Percentiles rank a stretch among this genome's conserved stretches.
Evolutionary conservation across 106 monocot genomes (phyloP).

Genomic region (Phalaenopsis equestris): DNA sequence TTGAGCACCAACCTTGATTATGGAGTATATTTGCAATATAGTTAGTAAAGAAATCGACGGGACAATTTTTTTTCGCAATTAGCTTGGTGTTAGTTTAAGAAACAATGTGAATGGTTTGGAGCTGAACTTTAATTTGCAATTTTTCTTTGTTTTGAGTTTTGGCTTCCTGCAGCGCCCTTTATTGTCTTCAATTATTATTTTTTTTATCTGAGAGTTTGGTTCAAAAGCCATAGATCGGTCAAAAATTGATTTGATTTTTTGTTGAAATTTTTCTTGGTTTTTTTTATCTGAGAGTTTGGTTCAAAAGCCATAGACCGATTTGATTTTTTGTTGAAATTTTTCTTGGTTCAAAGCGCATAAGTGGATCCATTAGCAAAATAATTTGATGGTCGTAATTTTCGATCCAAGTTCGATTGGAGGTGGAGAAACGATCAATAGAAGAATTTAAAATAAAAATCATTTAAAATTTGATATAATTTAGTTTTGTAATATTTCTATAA

Average conservation of each 20-base stretch:
- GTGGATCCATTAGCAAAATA: no score
- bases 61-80: background rate
- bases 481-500: no score
- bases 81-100: background rate
- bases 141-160: constrained; percentile 1
- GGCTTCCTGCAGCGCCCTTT: background rate
- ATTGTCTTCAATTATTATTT: background rate
- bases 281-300: background rate
- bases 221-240: background rate
- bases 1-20: background rate
- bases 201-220: background rate
- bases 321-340: background rate
- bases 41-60: background rate
- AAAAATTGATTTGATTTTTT: background rate
- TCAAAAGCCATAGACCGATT: background rate
- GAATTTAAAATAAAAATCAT: no score
- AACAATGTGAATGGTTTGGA: background rate
- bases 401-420: no score
- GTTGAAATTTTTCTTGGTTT: background rate
- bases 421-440: no score
- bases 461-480: no score
- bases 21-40: background rate
- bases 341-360: no score
- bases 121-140: background rate
- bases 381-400: no score